These are phyloP conservation scores for Ogataea ramenticola DNA, from an alignment of 805 yeast genomes.

Conservation along the genomic window DNA sequence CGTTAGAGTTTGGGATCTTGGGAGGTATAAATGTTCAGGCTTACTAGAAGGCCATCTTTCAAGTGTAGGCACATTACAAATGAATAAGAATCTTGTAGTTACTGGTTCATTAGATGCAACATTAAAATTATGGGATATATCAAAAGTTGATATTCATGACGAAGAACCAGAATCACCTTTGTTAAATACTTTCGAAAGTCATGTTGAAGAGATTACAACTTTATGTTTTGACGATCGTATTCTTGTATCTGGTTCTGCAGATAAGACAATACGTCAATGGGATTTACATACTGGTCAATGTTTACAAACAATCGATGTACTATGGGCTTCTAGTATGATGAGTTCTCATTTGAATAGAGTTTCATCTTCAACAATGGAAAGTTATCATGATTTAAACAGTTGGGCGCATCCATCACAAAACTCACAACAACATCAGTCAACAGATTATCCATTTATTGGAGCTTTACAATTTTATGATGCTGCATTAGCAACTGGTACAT, in stretches of 20 bases:
- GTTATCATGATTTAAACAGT: not conserved
- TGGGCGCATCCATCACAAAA: not conserved
- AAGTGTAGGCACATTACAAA: slow-evolving; percentile 51
- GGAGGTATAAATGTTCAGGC: slow-evolving; percentile 43
- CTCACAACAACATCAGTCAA: not conserved
- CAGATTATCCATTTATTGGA: slow-evolving; percentile 42
- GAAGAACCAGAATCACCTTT: slow-evolving; percentile 26
- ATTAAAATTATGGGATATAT: slow-evolving; percentile 52
- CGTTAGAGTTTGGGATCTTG: slow-evolving; percentile 78
- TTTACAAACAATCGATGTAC: slow-evolving; percentile 61
- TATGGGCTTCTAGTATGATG: slow-evolving; percentile 45
- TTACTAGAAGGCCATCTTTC: slow-evolving; percentile 55
- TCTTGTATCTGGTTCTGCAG: slow-evolving; percentile 66
- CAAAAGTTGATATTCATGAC: slow-evolving; percentile 17
- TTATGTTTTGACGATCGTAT: slow-evolving; percentile 44
- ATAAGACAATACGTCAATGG: slow-evolving; percentile 71
- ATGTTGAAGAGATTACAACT: slow-evolving; percentile 60
- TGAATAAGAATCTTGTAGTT: slow-evolving; percentile 41
- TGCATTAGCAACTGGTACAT: slow-evolving; percentile 72
- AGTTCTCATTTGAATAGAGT: slow-evolving; percentile 8
- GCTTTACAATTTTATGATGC: slow-evolving; percentile 68
- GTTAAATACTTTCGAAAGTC: slow-evolving; percentile 50
- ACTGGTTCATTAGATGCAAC: slow-evolving; percentile 62
- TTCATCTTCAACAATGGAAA: not conserved
- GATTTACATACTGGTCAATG: slow-evolving; percentile 61